Base-by-base conservation (phyloP, 1,139 yeast species). In the Suhomyces panamericanus region DNA sequence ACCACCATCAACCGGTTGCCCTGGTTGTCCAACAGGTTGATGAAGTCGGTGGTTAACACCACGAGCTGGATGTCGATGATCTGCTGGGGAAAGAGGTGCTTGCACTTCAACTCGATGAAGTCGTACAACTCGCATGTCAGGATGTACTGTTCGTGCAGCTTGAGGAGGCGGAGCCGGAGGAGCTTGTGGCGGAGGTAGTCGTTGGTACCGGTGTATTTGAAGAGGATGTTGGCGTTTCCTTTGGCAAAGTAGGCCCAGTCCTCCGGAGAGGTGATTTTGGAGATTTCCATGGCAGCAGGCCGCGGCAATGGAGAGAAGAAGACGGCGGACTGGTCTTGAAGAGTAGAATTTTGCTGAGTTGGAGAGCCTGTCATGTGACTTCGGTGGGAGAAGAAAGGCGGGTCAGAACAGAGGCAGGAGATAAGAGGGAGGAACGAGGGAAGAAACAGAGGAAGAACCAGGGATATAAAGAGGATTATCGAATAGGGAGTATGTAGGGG, bases 231-330 rank as follows among this genome's bases (percentile, higher is more conserved):
- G 40, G 79, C 79, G 41, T 67, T 67, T 1, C 79, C 79, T 47
- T 70, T 73, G 28, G 77, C 76, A 49, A 71, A 72, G 56, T 67
- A 73, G 22, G 54, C 53, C 79, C 79, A 74, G 34, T 74, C 78
- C 14, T 49, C 46, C 3, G 77, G 72, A 24, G 60, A 49, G n/a
- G 77, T 70, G 41, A 68, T 58, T 51, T 70, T 70, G 31, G 71
- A 67, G 28, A 72, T 70, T 47, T 72, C 76, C 77, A 73, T 73
- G 40, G 22, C 17, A 29, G 29, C 14, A 15, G 32, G 39, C 33
- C 28, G 38, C 32, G 10, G 17, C 39, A 36, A 28, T 36, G 33
- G 39, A 27, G 14, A 14, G 17, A 11, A 32, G 29, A 34, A 16
- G n/a, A 34, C n/a, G n/a, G n/a, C n/a, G n/a, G n/a, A n/a, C n/a